phyloP scores from a whole-genome alignment of 495 filamentous ascomycete genomes.

The Collariella sp. region DNA sequence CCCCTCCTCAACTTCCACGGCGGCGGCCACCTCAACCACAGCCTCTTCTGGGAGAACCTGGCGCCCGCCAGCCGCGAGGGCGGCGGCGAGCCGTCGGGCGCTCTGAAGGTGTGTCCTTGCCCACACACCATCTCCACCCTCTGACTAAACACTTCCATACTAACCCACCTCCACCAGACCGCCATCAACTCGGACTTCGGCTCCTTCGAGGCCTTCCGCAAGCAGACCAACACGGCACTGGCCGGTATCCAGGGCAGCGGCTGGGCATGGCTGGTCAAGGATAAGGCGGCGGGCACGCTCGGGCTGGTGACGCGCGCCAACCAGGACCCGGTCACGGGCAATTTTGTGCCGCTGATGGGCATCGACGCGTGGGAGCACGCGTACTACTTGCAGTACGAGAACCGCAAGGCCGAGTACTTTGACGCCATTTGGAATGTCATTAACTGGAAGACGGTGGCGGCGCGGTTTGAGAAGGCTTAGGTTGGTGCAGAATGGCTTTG shows the following conservation, averaged over 20 bases:
- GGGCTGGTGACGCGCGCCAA: conserved; percentile 69
- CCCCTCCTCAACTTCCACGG: conserved; percentile 95
- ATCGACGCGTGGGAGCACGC: conserved; percentile 83
- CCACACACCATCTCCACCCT: background rate
- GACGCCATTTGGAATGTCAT: conserved; percentile 92
- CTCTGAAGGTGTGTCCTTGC: conserved; percentile 32
- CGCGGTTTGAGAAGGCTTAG: conserved; percentile 54
- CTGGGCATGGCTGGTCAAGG: conserved; percentile 95
- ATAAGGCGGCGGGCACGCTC: conserved; percentile 70
- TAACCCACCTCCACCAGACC: conserved; percentile 27
- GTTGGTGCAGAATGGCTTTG: background rate
- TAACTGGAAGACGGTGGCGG: conserved; percentile 89
- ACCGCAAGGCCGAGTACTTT: conserved; percentile 98
- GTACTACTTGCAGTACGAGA: conserved; percentile 84
- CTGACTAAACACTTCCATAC: background rate
- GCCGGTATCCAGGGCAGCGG: conserved; percentile 89
- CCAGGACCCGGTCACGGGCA: conserved; percentile 80
- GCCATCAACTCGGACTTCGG: conserved; percentile 77
- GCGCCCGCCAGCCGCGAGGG: conserved; percentile 59
- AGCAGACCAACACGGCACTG: conserved; percentile 74
- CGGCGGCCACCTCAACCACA: conserved; percentile 91
- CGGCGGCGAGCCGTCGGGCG: conserved; percentile 64
- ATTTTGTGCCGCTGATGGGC: conserved; percentile 66
- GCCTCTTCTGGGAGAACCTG: conserved; percentile 96
- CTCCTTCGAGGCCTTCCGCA: conserved; percentile 64